Percentiles rank a stretch among this genome's conserved stretches.
Conservation (phyloP, 768 basidiomycete species). For the Boletellus ananas region DNA sequence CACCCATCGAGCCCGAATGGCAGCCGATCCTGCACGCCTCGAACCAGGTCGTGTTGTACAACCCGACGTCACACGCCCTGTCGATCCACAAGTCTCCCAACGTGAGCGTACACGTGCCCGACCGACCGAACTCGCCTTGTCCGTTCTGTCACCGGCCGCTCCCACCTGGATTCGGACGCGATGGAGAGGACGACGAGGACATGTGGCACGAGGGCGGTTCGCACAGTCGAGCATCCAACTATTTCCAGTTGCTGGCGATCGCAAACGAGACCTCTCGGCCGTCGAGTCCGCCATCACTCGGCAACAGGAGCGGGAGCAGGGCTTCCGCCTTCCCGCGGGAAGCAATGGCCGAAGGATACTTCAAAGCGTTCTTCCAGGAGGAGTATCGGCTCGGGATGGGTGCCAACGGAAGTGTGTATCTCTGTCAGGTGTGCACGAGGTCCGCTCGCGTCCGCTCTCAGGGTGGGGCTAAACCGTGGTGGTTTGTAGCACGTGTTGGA, state of each 20-base stretch:
- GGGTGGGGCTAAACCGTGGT: slow-evolving; percentile 2
- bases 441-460: neutral
- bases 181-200: slow-evolving; percentile 20
- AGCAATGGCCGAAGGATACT: slow-evolving; percentile 88
- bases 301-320: slow-evolving; percentile 5
- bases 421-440: slow-evolving; percentile 64
- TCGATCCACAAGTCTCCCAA: slow-evolving; percentile 47
- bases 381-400: slow-evolving; percentile 91
- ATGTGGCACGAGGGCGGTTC: slow-evolving; percentile 39
- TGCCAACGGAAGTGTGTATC: slow-evolving; percentile 85
- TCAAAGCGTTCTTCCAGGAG: slow-evolving; percentile 88
- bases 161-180: slow-evolving; percentile 40
- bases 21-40: slow-evolving; percentile 78
- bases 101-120: slow-evolving; percentile 14
- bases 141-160: slow-evolving; percentile 73
- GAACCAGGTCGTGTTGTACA: slow-evolving; percentile 85
- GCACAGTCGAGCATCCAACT: slow-evolving; percentile 63
- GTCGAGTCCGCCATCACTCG: slow-evolving; percentile 42
- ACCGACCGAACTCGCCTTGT: slow-evolving; percentile 40
- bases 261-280: slow-evolving; percentile 63
- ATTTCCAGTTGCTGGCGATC: slow-evolving; percentile 73
- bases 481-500: slow-evolving; percentile 72
- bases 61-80: slow-evolving; percentile 79
- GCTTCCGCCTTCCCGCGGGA: slow-evolving; percentile 54
- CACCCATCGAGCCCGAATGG: slow-evolving; percentile 46